Percentiles rank a stretch among this genome's conserved stretches.
Conservation (phyloP, 495 filamentous ascomycete species). For the Penicillium canariense region DNA sequence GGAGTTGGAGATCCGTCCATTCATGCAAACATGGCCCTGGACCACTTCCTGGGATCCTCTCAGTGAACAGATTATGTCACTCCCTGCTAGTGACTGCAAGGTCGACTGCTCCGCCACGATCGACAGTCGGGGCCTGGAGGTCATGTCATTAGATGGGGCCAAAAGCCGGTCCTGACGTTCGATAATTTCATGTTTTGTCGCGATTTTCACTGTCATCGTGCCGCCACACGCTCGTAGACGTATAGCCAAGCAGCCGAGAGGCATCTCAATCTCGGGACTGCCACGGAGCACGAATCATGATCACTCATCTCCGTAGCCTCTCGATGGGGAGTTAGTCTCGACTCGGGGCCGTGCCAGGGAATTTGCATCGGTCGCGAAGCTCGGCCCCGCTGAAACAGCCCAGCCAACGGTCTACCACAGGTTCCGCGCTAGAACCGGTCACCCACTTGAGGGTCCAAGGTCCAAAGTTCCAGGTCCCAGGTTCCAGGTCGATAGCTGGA, state of each 20-base stretch:
- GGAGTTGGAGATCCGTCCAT: background rate
- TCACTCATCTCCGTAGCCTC: too few relatives aligned
- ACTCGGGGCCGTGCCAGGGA: background rate
- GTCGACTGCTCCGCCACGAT: slow-evolving; percentile 14
- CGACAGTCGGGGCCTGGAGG: background rate
- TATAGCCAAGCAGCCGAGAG: too few relatives aligned
- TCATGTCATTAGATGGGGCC: background rate
- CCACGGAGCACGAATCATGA: too few relatives aligned
- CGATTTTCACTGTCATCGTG: background rate
- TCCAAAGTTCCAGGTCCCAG: too few relatives aligned
- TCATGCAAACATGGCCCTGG: too few relatives aligned
- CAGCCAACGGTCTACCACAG: slow-evolving; percentile 2
- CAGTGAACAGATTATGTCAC: too few relatives aligned
- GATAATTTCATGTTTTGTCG: slow-evolving; percentile 9
- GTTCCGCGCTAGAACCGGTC: slow-evolving; percentile 2
- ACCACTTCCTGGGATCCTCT: too few relatives aligned
- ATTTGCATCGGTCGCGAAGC: background rate
- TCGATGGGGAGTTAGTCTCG: background rate
- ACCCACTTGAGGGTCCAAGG: background rate
- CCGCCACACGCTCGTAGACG: background rate
- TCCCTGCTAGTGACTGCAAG: background rate
- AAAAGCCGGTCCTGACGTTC: slow-evolving; percentile 3
- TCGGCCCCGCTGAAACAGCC: background rate
- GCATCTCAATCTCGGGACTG: too few relatives aligned
- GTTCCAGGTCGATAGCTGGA: background rate